phyloP scores from a whole-genome alignment of 1,284 basidiomycete species.

The Psilocybe mexicana region DNA sequence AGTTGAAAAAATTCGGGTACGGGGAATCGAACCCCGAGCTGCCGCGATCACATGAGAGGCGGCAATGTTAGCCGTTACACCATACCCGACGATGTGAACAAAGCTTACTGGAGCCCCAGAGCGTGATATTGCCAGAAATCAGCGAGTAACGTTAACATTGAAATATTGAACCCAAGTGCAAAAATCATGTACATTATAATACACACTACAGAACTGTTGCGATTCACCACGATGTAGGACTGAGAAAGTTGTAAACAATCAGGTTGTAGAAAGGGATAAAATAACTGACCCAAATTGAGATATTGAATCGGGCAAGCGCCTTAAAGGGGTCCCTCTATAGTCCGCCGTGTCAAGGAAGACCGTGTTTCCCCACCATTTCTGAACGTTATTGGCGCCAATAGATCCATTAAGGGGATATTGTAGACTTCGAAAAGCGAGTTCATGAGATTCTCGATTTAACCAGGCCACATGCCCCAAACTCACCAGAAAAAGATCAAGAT shows the following conservation, averaged over 20 bases:
- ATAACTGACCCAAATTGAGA: neutral
- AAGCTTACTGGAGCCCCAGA: too few relatives aligned
- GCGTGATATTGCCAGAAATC: too few relatives aligned
- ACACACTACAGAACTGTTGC: too few relatives aligned
- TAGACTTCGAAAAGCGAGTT: constrained; percentile 28
- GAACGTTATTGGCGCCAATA: constrained; percentile 52
- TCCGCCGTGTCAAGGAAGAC: constrained; percentile 2
- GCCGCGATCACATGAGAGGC: constrained; percentile 64
- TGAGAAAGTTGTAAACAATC: neutral
- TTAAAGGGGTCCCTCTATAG: constrained; percentile 4
- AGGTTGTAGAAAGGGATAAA: neutral
- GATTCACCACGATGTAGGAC: neutral
- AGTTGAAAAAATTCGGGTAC: constrained; percentile 47
- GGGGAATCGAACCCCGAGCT: constrained; percentile 80
- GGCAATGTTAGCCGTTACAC: constrained; percentile 75
- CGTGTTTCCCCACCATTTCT: constrained; percentile 67
- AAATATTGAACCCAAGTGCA: too few relatives aligned
- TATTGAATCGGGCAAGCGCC: neutral
- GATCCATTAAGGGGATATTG: constrained; percentile 58
- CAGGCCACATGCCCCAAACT: neutral
- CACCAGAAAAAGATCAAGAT: constrained; percentile 58
- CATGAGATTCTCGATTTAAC: too few relatives aligned
- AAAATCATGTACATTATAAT: too few relatives aligned
- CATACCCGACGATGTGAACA: constrained; percentile 49
- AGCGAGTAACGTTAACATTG: too few relatives aligned